Conservation (phyloP, 306 rosid species). For the Vigna radiata region DNA sequence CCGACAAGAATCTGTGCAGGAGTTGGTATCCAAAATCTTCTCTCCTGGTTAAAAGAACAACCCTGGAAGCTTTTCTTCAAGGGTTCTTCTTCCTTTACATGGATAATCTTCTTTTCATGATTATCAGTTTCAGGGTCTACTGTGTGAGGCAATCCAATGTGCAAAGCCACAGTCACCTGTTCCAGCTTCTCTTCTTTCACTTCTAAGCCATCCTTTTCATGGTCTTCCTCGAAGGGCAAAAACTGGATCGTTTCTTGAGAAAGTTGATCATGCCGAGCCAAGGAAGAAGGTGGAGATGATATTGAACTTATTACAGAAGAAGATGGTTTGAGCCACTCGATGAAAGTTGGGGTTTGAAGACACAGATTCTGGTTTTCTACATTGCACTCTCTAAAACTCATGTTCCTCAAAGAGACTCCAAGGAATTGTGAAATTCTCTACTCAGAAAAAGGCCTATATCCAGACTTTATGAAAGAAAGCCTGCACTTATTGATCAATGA, state of each 20-base stretch:
- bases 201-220: slow-evolving; percentile 52
- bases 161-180: slow-evolving; percentile 76
- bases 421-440: slow-evolving; percentile 52
- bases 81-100: slow-evolving; percentile 55
- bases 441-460: slow-evolving; percentile 52
- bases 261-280: slow-evolving; percentile 35
- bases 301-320: slow-evolving; percentile 46
- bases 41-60: slow-evolving; percentile 48
- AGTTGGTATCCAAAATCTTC: slow-evolving; percentile 95
- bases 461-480: slow-evolving; percentile 56
- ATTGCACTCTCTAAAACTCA: slow-evolving; percentile 75
- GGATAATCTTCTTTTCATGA: slow-evolving; percentile 37
- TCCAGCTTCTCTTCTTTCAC: slow-evolving; percentile 64
- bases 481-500: slow-evolving; percentile 47
- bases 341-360: slow-evolving; percentile 81
- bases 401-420: slow-evolving; percentile 43
- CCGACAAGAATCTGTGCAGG: slow-evolving; percentile 95
- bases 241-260: slow-evolving; percentile 58
- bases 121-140: background rate
- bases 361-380: slow-evolving; percentile 53
- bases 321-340: slow-evolving; percentile 93
- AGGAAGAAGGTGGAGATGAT: slow-evolving; percentile 45
- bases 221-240: slow-evolving; percentile 59
- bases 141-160: slow-evolving; percentile 80
- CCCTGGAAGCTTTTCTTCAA: slow-evolving; percentile 56